phyloP scores from a whole-genome alignment of 1,284 basidiomycete genomes.

The Apiotrichum brassicae region DNA sequence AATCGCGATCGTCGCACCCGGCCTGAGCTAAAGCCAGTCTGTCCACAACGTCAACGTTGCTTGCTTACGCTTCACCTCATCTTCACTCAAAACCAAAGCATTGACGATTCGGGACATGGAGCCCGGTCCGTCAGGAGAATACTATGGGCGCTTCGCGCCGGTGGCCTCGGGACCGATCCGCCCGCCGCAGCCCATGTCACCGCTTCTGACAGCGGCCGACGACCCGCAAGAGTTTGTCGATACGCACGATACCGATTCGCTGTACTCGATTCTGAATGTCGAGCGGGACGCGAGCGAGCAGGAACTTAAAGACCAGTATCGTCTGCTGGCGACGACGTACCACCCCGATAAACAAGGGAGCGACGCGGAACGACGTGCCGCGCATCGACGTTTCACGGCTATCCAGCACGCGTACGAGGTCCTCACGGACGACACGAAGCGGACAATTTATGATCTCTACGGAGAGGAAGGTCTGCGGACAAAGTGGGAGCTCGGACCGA shows the following conservation, averaged over 20 bases:
- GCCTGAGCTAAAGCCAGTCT: too few species aligned
- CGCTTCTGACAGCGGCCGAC: conserved; percentile 18
- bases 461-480: conserved; percentile 52
- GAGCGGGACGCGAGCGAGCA: conserved; percentile 29
- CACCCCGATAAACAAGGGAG: conserved; percentile 53
- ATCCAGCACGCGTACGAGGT: conserved; percentile 47
- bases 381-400: conserved; percentile 35
- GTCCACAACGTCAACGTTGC: too few species aligned
- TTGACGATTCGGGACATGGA: conserved; percentile 23
- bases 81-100: too few species aligned
- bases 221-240: conserved; percentile 11
- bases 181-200: conserved; percentile 23
- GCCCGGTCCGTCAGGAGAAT: conserved; percentile 40
- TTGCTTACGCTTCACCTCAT: too few species aligned
- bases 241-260: conserved; percentile 9
- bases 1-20: too few species aligned
- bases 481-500: conserved; percentile 48
- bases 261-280: conserved; percentile 43
- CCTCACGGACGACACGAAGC: conserved; percentile 47
- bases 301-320: conserved; percentile 41
- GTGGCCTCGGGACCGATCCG: conserved; percentile 32
- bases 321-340: conserved; percentile 44
- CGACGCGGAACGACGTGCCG: conserved; percentile 29
- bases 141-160: conserved; percentile 32
- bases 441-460: conserved; percentile 53